Base-by-base conservation (phyloP, 83 land plant species). In the Larix sibirica region DNA sequence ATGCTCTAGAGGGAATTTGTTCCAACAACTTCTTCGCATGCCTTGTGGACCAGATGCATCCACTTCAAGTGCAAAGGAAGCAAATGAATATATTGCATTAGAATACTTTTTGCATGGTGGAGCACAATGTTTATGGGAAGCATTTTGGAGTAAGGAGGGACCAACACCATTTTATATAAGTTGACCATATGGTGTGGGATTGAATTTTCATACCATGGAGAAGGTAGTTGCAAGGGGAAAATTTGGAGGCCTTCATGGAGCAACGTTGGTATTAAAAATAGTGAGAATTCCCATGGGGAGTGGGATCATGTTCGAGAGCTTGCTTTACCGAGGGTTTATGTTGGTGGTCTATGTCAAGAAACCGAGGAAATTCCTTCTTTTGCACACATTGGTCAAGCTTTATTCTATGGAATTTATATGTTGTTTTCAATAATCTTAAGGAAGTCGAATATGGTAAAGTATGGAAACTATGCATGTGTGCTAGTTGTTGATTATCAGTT, bases 281-380 rank as follows among this genome's bases (percentile, higher is more conserved):
- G 81, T 68, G 58, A 91, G 13, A 90, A 91, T 63, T 88, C 92
- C 33, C 88, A 86, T 78, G 91, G 92, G n/a, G 86, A 85, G 80
- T 98, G 99, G 99, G 97, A 98, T 79, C 90, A 96, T 61, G 88
- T 98, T 83, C 85, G 89, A 44, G 90, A 92, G 83, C 81, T 94
- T 81, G 96, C 94, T 63, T 89, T 96, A 56, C 71, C 94, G 71
- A 87, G 92, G 68, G 90, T 93, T 66, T 91, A 94, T 60, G 83
- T 90, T 74, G 84, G 91, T 61, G 88, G 67, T 26, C 62, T 79
- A 6, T 81, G 87, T 23, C 47, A 59, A 61, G 92, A 87, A 47
- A 81, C 65, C 81, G 87, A 87, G 10, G 68, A 62, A 54, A 79
- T 77, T 62, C 93, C 91, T 31, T 83, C 91, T 67, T 79, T 83